Evolutionary conservation across 257 asterid genomes (phyloP).

Genomic region (Solanum megistacrolobum): DNA sequence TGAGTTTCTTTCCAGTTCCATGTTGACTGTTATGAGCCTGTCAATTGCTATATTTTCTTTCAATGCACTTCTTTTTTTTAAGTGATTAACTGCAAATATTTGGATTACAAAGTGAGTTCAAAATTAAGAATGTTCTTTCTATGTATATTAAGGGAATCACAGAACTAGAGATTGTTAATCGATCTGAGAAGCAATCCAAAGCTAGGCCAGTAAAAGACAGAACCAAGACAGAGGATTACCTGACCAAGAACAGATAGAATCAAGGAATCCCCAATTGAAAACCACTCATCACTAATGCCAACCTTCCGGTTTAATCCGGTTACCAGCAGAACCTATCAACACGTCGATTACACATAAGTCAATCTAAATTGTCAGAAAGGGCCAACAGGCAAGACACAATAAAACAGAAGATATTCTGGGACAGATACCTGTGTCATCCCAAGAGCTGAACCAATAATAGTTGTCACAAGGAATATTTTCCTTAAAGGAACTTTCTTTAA

Average conservation of each 20-base stretch:
- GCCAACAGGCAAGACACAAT: background rate
- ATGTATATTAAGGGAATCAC: background rate
- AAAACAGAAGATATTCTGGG: background rate
- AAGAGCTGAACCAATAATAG: conserved; percentile 62
- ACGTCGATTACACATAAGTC: background rate
- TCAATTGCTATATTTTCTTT: background rate
- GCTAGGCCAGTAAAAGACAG: background rate
- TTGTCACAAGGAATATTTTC: conserved; percentile 69
- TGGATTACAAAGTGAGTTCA: background rate
- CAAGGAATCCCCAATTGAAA: conserved; percentile 88
- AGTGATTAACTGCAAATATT: background rate
- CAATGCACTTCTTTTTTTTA: background rate
- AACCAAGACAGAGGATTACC: conserved; percentile 26
- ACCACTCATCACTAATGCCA: conserved; percentile 94
- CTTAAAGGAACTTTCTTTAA: conserved; percentile 72
- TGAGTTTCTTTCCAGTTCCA: background rate
- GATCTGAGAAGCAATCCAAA: background rate
- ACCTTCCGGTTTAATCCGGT: conserved; percentile 68
- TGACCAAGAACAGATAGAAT: conserved; percentile 85
- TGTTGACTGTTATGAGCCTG: background rate
- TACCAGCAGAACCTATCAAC: conserved; percentile 66
- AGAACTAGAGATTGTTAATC: background rate
- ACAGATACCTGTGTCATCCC: conserved; percentile 81
- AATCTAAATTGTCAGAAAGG: background rate
- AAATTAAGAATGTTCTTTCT: background rate